Evolutionary conservation across 352 stramenopile genomes (phyloP).

Genomic region (Phytophthora cactorum): DNA sequence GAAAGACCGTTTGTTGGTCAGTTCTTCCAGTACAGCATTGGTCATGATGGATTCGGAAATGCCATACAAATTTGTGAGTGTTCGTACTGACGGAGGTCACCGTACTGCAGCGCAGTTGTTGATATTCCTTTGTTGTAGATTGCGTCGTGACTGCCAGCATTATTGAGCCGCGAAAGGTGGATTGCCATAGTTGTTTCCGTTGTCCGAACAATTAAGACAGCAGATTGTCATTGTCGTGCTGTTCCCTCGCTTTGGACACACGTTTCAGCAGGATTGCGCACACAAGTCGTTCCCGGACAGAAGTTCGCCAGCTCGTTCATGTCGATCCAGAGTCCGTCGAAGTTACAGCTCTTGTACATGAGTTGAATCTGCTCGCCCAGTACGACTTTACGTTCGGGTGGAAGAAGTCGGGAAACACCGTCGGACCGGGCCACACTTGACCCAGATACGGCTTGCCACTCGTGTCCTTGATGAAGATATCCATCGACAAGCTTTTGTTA

Average conservation of each 20-base stretch:
- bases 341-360: slow-evolving; percentile 55
- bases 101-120: slow-evolving; percentile 58
- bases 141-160: slow-evolving; percentile 38
- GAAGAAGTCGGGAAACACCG: no score
- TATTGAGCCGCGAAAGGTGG: slow-evolving; percentile 67
- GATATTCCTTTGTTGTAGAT: slow-evolving; percentile 75
- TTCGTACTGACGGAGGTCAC: slow-evolving; percentile 77
- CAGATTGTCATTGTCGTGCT: slow-evolving; percentile 51
- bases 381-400: slow-evolving; percentile 65
- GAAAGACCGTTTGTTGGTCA: slow-evolving; percentile 68
- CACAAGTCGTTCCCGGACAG: slow-evolving; percentile 50
- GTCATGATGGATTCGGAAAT: slow-evolving; percentile 78
- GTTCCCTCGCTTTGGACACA: slow-evolving; percentile 43
- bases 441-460: no score
- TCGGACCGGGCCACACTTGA: no score
- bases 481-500: no score
- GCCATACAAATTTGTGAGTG: slow-evolving; percentile 84
- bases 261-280: slow-evolving; percentile 36
- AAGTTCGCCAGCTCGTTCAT: slow-evolving; percentile 91
- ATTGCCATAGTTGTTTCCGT: slow-evolving; percentile 60
- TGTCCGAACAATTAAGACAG: slow-evolving; percentile 43
- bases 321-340: slow-evolving; percentile 87
- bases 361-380: slow-evolving; percentile 71
- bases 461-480: no score
- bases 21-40: slow-evolving; percentile 49